A percentile compares a stretch with the other conserved stretches of the same genome.
Evolutionary conservation across 139 green algal species (phyloP).

Genomic region (Micractinium conductrix): DNA sequence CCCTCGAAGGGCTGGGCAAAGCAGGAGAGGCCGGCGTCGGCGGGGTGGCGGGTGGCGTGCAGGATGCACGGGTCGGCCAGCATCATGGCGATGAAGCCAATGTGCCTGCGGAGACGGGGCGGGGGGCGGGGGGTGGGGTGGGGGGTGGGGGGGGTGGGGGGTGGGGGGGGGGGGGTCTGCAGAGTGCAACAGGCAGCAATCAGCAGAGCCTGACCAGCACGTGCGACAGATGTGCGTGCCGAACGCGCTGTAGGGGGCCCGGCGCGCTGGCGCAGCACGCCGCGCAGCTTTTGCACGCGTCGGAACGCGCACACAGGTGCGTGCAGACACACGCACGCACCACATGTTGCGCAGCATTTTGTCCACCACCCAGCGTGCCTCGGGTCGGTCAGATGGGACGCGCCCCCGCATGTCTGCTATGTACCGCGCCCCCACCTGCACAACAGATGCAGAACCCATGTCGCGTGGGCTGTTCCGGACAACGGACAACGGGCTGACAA

Average conservation of each 20-base stretch:
- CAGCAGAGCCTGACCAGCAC: not conserved
- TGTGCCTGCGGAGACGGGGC: slow-evolving; percentile 5
- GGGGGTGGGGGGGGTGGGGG: too few relatives aligned
- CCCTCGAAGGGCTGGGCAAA: slow-evolving; percentile 79
- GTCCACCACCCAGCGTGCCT: slow-evolving; percentile 64
- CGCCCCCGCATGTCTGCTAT: slow-evolving; percentile 41
- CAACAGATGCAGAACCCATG: too few relatives aligned
- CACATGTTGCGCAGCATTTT: slow-evolving; percentile 87
- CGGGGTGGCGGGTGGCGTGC: slow-evolving; percentile 68
- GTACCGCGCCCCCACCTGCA: slow-evolving; percentile 53
- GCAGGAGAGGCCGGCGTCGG: slow-evolving; percentile 77
- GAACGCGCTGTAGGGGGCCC: too few relatives aligned
- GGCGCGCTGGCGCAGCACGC: not conserved
- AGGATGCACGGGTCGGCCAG: slow-evolving; percentile 73
- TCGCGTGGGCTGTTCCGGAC: too few relatives aligned
- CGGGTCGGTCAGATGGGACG: slow-evolving; percentile 4
- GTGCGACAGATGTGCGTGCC: too few relatives aligned
- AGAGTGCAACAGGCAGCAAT: too few relatives aligned
- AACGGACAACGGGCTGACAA: too few relatives aligned
- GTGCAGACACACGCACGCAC: too few relatives aligned
- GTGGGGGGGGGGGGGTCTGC: too few relatives aligned
- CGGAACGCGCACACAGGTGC: not conserved
- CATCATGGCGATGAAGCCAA: slow-evolving; percentile 77
- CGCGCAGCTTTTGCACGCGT: not conserved
- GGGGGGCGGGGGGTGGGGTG: not conserved